Percentiles rank a stretch among this genome's conserved stretches.
Conservation (phyloP, 176 grass and related monocot genomes). For the Aegilops longissima region DNA sequence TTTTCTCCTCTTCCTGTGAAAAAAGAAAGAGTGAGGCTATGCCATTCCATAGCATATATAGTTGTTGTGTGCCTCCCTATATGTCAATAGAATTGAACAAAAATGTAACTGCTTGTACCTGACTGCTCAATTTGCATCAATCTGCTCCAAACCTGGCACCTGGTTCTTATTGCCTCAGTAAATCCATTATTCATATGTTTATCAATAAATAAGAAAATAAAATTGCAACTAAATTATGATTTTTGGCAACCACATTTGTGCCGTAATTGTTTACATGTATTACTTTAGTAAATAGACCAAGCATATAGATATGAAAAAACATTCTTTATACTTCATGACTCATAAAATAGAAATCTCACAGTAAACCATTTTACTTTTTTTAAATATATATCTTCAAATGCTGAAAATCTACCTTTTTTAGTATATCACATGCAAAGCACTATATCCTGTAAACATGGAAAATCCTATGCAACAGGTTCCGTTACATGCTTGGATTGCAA, state of each 20-base stretch:
- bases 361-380: neutral
- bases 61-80: neutral
- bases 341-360: neutral
- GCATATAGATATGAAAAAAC: neutral
- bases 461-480: neutral
- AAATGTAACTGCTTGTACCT: constrained; percentile 5
- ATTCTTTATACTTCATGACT: neutral
- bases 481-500: constrained; percentile 19
- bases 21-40: constrained; percentile 33
- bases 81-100: constrained; percentile 24
- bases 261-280: neutral
- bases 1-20: neutral
- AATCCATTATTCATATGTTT: neutral
- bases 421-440: constrained; percentile 11
- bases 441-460: neutral
- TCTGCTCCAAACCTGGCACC: constrained; percentile 3
- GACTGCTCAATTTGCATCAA: neutral
- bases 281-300: neutral
- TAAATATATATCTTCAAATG: neutral
- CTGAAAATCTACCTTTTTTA: neutral
- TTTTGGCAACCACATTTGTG: neutral
- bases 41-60: constrained; percentile 38
- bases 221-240: neutral
- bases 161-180: neutral
- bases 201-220: neutral